These are phyloP conservation scores for Nakaseomyces nivariensis DNA, from an alignment of 1,139 yeast genomes.

Conservation along the genomic window DNA sequence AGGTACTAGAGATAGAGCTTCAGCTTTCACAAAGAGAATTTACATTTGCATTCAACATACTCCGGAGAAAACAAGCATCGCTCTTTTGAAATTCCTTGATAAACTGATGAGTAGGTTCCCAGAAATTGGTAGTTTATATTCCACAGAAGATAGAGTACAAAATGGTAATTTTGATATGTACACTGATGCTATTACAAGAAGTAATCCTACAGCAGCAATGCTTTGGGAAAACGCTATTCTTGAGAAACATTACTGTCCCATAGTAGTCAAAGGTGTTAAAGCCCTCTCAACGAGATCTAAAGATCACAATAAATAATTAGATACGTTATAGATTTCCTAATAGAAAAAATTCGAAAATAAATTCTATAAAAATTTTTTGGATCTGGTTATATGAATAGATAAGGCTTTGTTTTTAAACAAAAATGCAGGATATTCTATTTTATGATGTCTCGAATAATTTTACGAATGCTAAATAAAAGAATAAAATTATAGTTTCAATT, in stretches of 20 bases:
- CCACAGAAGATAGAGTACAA: slow-evolving; percentile 80
- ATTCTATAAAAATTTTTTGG: not conserved
- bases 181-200: slow-evolving; percentile 57
- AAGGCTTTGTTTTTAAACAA: no score
- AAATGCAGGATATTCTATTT: not conserved
- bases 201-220: slow-evolving; percentile 80
- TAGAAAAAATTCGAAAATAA: not conserved
- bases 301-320: slow-evolving; percentile 14
- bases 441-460: not conserved
- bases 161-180: slow-evolving; percentile 65
- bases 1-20: slow-evolving; percentile 62
- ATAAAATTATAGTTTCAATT: no score
- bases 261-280: slow-evolving; percentile 50
- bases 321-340: not conserved
- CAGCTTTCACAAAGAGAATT: slow-evolving; percentile 75
- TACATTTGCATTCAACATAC: slow-evolving; percentile 58
- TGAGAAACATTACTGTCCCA: slow-evolving; percentile 73
- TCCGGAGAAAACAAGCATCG: slow-evolving; percentile 82
- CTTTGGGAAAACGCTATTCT: slow-evolving; percentile 79
- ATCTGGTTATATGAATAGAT: no score
- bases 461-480: not conserved
- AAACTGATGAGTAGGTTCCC: slow-evolving; percentile 63
- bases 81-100: slow-evolving; percentile 65
- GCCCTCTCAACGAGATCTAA: slow-evolving; percentile 33
- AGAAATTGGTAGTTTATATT: slow-evolving; percentile 62